These are phyloP conservation scores for Hymenoscyphus infarciens DNA, from an alignment of 2,329 filamentous ascomycete genomes.

Conservation along the genomic window DNA sequence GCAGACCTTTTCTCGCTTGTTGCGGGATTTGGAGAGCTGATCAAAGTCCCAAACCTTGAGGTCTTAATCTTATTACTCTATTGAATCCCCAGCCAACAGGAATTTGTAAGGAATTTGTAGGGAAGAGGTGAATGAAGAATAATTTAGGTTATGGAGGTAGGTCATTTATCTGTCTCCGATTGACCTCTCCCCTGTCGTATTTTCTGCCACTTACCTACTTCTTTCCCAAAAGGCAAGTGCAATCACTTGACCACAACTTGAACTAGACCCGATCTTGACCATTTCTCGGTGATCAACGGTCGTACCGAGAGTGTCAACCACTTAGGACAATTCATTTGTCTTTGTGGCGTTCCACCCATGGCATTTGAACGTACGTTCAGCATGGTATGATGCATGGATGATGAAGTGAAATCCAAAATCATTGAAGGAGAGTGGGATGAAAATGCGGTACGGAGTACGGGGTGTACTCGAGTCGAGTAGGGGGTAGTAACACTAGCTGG, in stretches of 20 bases:
- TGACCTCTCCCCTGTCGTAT: background rate
- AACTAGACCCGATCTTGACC: background rate
- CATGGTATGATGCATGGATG: background rate
- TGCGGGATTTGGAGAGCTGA: background rate
- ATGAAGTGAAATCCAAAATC: background rate
- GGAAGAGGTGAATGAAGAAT: background rate
- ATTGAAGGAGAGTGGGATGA: background rate
- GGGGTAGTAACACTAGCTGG: background rate
- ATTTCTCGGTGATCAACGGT: background rate
- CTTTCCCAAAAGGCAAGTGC: background rate
- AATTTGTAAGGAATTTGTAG: background rate
- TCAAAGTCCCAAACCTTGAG: background rate
- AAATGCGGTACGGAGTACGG: background rate
- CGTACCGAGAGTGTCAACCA: background rate
- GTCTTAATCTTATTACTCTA: background rate
- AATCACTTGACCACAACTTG: background rate
- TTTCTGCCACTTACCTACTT: constrained; percentile 3
- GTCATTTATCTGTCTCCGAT: background rate
- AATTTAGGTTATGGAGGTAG: background rate
- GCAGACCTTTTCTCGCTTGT: background rate
- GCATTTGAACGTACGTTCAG: background rate
- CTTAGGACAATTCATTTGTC: background rate
- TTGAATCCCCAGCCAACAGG: background rate
- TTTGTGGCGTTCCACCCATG: background rate
- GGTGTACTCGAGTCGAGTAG: too few relatives aligned